Evolutionary conservation across 352 stramenopile genomes (phyloP), one percentile per base, ranked within the genome.

Genomic region (Phytophthora parvispora): DNA sequence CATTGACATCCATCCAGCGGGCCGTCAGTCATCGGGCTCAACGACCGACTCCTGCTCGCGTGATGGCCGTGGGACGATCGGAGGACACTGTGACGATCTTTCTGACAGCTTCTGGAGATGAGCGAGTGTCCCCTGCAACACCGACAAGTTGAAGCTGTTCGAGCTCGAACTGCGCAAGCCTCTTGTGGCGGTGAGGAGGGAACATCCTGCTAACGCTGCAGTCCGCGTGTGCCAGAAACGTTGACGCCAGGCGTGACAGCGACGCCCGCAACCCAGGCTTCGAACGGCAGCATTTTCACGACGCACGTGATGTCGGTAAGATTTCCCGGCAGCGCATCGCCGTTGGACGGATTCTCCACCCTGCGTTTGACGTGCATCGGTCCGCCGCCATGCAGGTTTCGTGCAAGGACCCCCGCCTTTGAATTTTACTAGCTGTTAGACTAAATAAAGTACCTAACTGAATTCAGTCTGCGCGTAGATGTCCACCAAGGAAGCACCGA

Each of bases 201-300:
- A n/a, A n/a, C n/a, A n/a, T n/a, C n/a, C n/a, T n/a, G n/a, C n/a
- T n/a, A n/a, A n/a, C n/a, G n/a, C n/a, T n/a, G n/a, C n/a, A n/a
- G n/a, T n/a, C n/a, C n/a, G n/a, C n/a, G n/a, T n/a, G n/a, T n/a
- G n/a, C n/a, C n/a, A n/a, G 6, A n/a, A 15, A 25, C 50, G 29
- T 62, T 60, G 38, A 61, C 28, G 38, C 38, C 38, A 45, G n/a
- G n/a, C n/a, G n/a, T n/a, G n/a, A 45, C 18, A 18, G 10, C 13
- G 38, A 20, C 18, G 38, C 38, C 38, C n/a, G 38, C 38, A 45
- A 20, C 18, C 38, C 38, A 45, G 16, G 15, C 7, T 18, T 34
- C 28, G n/a, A 63, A 52, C 58, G 65, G 51, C 58, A 68, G 65
- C 25, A 68, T 72, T 62, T 40, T 57, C 56, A 67, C 64, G 58